A percentile compares a stretch with the other conserved stretches of the same genome.
Evolutionary conservation across 805 yeast genomes (phyloP).

Genomic region (Jamesozyma jinghongensis): DNA sequence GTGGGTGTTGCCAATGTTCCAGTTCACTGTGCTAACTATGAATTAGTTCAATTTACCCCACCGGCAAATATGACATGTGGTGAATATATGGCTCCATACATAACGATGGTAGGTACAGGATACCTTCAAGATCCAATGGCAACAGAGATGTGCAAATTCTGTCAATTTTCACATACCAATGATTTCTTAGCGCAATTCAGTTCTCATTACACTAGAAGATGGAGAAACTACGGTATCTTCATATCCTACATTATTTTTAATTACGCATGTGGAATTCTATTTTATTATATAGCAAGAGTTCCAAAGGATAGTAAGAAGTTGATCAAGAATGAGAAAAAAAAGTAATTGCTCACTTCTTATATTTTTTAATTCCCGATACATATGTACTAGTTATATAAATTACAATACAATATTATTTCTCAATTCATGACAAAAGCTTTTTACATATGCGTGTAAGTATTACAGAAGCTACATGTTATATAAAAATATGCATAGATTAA

Average conservation of each 20-base stretch:
- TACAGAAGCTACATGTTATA: too few species aligned
- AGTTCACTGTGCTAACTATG: constrained; percentile 42
- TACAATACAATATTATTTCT: neutral
- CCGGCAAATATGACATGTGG: constrained; percentile 52
- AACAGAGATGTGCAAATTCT: constrained; percentile 48
- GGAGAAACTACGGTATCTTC: constrained; percentile 58
- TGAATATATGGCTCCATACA: constrained; percentile 38
- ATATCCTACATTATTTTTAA: constrained; percentile 43
- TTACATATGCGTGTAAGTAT: too few species aligned
- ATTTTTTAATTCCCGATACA: neutral
- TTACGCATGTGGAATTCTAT: constrained; percentile 31
- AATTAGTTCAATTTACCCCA: constrained; percentile 43
- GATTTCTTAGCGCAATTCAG: constrained; percentile 44
- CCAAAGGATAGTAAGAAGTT: constrained; percentile 38
- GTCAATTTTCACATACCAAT: constrained; percentile 49
- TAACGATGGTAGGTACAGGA: constrained; percentile 37
- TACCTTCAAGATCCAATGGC: constrained; percentile 37
- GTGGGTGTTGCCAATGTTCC: constrained; percentile 45
- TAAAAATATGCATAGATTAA: neutral
- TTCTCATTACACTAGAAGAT: constrained; percentile 31
- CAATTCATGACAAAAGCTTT: too few species aligned
- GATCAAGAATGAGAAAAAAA: neutral
- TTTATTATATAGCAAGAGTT: constrained; percentile 61
- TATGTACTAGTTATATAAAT: neutral
- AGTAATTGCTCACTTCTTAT: neutral